A percentile compares a stretch with the other conserved stretches of the same genome.
These are phyloP conservation scores for Hyaloscypha variabilis DNA, from an alignment of 495 filamentous ascomycete species.

Conservation along the genomic window DNA sequence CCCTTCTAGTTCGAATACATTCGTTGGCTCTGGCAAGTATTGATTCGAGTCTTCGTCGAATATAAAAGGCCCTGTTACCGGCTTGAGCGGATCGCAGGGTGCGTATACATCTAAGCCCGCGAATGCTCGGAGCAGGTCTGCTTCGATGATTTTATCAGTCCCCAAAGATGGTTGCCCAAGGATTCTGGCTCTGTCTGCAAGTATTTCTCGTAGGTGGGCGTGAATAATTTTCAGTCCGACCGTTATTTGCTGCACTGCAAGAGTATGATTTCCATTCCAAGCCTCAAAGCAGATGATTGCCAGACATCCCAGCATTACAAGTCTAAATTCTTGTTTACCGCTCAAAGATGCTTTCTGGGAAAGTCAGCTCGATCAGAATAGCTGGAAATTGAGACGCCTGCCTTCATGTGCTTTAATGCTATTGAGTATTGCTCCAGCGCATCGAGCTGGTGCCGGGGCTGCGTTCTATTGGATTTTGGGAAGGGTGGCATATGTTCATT, in stretches of 20 bases:
- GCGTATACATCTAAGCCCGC: conserved; percentile 54
- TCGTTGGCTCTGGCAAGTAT: background rate
- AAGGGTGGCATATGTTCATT: background rate
- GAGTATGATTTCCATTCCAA: conserved; percentile 40
- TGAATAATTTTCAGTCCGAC: conserved; percentile 35
- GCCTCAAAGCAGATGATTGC: conserved; percentile 13
- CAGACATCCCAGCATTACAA: background rate
- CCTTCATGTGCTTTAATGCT: conserved; percentile 5
- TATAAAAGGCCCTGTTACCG: conserved; percentile 26
- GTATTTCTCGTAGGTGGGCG: background rate
- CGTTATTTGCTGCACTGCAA: conserved; percentile 52
- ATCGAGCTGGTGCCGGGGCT: conserved; percentile 1
- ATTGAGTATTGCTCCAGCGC: conserved; percentile 29
- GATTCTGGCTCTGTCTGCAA: conserved; percentile 31
- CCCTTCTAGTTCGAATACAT: background rate
- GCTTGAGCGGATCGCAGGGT: conserved; percentile 53
- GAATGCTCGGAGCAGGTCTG: conserved; percentile 41
- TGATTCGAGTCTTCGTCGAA: background rate
- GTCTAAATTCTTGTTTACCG: background rate
- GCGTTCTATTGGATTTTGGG: background rate
- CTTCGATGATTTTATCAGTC: background rate
- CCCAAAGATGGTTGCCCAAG: background rate
- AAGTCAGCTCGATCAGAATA: background rate
- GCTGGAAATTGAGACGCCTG: background rate
- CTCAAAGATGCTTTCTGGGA: background rate